Evolutionary conservation across 257 asterid genomes (phyloP).

Genomic region (Rehmannia glutinosa): DNA sequence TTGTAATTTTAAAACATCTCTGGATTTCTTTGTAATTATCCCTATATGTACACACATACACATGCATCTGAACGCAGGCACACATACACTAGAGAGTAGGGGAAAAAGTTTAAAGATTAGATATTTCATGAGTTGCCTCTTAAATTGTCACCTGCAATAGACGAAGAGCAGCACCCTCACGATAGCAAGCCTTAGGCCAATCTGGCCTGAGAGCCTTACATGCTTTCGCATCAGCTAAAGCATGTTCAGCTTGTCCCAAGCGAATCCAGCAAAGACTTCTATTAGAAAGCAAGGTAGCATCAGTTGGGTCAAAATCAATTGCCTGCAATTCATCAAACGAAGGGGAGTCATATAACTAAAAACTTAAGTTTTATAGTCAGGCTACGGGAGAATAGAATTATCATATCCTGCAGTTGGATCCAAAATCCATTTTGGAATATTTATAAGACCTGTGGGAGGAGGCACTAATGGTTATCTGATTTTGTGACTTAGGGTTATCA

Average conservation of each 20-base stretch:
- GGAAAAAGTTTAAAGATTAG: background rate
- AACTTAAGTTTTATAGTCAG: background rate
- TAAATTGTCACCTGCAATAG: conserved; percentile 52
- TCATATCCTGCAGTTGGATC: too few relatives aligned
- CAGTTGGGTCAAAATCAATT: conserved; percentile 79
- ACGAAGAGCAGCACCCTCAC: conserved; percentile 94
- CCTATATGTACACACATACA: too few relatives aligned
- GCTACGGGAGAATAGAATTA: background rate
- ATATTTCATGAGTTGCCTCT: background rate
- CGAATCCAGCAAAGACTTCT: conserved; percentile 95
- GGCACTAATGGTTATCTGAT: too few relatives aligned
- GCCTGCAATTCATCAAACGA: conserved; percentile 53
- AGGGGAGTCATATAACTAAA: background rate
- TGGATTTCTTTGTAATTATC: too few relatives aligned
- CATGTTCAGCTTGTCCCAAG: conserved; percentile 83
- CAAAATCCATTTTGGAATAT: too few relatives aligned
- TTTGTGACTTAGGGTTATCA: too few relatives aligned
- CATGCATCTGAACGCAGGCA: too few relatives aligned
- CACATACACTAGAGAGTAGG: background rate
- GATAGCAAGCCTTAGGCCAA: conserved; percentile 96
- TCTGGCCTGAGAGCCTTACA: conserved; percentile 84
- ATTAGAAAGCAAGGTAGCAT: conserved; percentile 76
- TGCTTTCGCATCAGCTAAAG: conserved; percentile 81
- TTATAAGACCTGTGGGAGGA: too few relatives aligned
- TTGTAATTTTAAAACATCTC: too few relatives aligned